Conservation (phyloP, 2,329 filamentous ascomycete species). For the Scedosporium dehoogii region DNA sequence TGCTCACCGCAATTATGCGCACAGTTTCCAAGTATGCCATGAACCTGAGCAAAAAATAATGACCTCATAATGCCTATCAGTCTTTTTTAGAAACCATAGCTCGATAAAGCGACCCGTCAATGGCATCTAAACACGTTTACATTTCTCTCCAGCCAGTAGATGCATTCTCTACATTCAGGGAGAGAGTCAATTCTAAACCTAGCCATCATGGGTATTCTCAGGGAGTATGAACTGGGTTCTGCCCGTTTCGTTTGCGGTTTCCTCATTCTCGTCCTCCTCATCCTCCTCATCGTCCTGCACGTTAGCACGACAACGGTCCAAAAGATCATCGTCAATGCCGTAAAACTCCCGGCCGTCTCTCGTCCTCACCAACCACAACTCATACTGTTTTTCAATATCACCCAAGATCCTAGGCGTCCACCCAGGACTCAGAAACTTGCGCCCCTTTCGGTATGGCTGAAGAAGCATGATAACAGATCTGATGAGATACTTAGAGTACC, state of each 20-base stretch:
- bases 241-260: neutral
- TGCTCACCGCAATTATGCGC: neutral
- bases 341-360: neutral
- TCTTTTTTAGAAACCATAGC: too few species aligned
- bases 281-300: neutral
- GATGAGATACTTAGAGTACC: conserved; percentile 2
- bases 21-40: too few species aligned
- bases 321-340: conserved; percentile 5
- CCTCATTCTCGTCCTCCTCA: neutral
- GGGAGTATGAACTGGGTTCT: too few species aligned
- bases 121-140: too few species aligned
- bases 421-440: neutral
- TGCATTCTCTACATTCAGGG: too few species aligned
- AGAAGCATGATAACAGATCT: neutral
- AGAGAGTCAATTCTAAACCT: too few species aligned
- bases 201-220: neutral
- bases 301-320: neutral
- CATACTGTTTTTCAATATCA: neutral
- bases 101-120: too few species aligned
- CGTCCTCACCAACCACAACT: neutral
- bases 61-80: too few species aligned
- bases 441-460: neutral
- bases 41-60: too few species aligned
- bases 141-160: too few species aligned
- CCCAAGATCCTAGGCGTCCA: neutral